Evolutionary conservation across 768 basidiomycete genomes (phyloP), one percentile per base, ranked within the genome.

Genomic region (Trichaptum fuscoviolaceum): DNA sequence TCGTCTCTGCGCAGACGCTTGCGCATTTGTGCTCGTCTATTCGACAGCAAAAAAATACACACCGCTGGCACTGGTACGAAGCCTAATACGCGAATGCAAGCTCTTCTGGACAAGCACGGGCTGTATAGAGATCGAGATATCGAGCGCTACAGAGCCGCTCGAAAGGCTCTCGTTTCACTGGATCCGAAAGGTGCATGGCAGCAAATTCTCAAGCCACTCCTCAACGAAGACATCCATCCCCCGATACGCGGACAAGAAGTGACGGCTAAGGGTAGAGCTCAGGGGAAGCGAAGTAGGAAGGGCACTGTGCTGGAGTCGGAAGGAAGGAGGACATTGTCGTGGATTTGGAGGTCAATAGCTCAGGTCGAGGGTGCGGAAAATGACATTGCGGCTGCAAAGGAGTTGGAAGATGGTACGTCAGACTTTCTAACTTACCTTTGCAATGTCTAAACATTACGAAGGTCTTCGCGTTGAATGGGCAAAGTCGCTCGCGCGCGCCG

Each of bases 401-500:
- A 66, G 18, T 63, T 67, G 20, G 30, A 30, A 2, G 30, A 35
- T 17, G 64, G 57, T 24, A 67, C 67, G 42, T 52, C 20, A 52
- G 15, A 52, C 42, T 52, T 5, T 52, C 15, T 20, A 20, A 6
- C 30, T 15, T 12, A 20, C 42, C 2, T 52, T 20, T 15, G 2
- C 2, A 4, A 52, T 52, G 2, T 52, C 20, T 20, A 15, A 52
- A 5, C 42, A 52, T 15, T 20, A 15, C 15, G 42, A 52, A 52
- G 42, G 42, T 12, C 42, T 52, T 62, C 67, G 64, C 12, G 64
- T 52, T 9, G 66, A 69, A 26, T 69, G 69, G 69, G 64, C 65
- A 8, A 76, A 74, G 60, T 68, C 71, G 0, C 63, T 70, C 2
- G 78, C 78, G 0, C 67, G 75, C 0, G 74, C 74, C 1, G 68